phyloP scores from a whole-genome alignment of 495 filamentous ascomycete genomes.

The Penicillium coprophilum region DNA sequence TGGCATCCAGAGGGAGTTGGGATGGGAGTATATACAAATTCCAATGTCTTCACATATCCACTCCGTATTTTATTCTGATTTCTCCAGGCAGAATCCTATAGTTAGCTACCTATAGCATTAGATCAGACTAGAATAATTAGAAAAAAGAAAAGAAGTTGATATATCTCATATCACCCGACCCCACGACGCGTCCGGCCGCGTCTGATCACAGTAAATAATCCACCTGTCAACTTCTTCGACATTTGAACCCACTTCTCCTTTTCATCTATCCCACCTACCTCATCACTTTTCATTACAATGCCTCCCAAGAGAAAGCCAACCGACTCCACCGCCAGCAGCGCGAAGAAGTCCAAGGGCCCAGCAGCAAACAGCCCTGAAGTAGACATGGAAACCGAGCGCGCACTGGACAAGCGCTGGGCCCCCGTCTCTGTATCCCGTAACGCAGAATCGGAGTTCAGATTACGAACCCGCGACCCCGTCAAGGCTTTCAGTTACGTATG shows the following conservation, averaged over 20 bases:
- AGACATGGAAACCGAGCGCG: background rate
- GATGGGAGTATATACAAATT: constrained; percentile 9
- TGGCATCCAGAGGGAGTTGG: constrained; percentile 13
- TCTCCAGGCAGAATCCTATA: too few species aligned
- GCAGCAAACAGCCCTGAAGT: background rate
- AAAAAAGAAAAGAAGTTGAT: too few species aligned
- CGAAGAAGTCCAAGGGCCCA: constrained; percentile 2
- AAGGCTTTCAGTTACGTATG: background rate
- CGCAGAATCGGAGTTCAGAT: background rate
- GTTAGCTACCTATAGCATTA: too few species aligned
- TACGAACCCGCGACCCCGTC: background rate
- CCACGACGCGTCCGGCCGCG: background rate
- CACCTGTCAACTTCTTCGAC: too few species aligned
- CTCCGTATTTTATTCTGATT: background rate
- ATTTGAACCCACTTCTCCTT: too few species aligned
- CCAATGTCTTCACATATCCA: background rate
- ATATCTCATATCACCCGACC: background rate
- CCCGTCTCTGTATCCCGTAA: constrained; percentile 1
- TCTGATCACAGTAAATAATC: too few species aligned
- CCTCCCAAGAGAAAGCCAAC: background rate
- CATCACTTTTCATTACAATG: background rate
- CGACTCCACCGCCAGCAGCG: background rate
- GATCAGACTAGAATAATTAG: too few species aligned
- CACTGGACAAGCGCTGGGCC: background rate
- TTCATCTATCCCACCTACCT: background rate